Conservation (phyloP, 371 early-diverging fungal species). For the Thermomucor indicae-seudaticae region DNA sequence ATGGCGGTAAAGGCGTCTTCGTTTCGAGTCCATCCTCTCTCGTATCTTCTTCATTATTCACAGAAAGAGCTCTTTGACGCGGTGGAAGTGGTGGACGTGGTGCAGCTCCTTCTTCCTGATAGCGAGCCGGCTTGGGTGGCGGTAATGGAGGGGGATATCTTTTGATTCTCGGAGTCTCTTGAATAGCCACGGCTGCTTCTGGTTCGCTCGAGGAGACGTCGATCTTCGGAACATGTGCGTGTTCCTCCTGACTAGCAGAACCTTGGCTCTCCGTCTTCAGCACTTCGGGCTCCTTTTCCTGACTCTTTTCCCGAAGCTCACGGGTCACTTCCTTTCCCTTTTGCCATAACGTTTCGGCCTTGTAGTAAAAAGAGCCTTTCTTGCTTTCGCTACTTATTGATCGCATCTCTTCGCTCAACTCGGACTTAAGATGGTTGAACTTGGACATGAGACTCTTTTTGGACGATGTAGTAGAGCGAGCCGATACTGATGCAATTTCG, state of each 20-base stretch:
- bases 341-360: slow-evolving; percentile 11
- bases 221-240: too few relatives aligned
- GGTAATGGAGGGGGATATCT: slow-evolving; percentile 1
- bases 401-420: neutral
- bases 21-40: too few relatives aligned
- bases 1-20: slow-evolving; percentile 4
- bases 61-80: slow-evolving; percentile 1
- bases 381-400: neutral
- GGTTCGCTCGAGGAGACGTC: too few relatives aligned
- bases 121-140: neutral
- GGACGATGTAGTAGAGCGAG: slow-evolving; percentile 2
- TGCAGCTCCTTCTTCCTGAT: too few relatives aligned
- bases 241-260: too few relatives aligned
- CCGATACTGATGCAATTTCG: neutral
- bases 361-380: slow-evolving; percentile 4
- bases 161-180: slow-evolving; percentile 2
- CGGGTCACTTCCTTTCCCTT: slow-evolving; percentile 6
- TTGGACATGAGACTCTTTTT: slow-evolving; percentile 7
- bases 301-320: neutral
- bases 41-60: too few relatives aligned
- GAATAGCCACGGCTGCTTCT: too few relatives aligned
- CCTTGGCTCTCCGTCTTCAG: neutral
- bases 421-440: neutral
- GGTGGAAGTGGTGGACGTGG: neutral
- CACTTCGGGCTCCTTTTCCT: neutral